Evolutionary conservation across 2,329 filamentous ascomycete genomes (phyloP), one percentile per base, ranked within the genome.

Genomic region (Apiospora arundinis): DNA sequence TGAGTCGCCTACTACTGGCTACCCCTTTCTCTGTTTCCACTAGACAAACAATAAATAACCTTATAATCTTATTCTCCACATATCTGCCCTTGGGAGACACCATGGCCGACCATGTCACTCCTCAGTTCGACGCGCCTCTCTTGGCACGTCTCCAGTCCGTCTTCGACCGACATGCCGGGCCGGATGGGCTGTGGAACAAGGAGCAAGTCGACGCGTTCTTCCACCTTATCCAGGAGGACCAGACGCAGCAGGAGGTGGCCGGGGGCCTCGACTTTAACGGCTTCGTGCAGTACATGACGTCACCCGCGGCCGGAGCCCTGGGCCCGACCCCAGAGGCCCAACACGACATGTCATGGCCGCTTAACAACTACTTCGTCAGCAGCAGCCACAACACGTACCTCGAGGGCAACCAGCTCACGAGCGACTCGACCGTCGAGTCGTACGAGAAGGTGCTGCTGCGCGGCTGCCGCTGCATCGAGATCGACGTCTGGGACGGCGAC

Each of bases 311-410:
- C 70, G 81, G 84, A 49, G 80, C 82, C 48, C 81, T 83, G 23
- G 81, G 80, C 1, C 84, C 85, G 1, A 80, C 80, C 7, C 65
- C 65, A 6, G 14, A 11, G 23, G 75, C 78, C 28, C 73, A 82
- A 2, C 78, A 84, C 70, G 87, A 90, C 71, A 87, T 96, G 70
- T 89, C 93, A 69, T 92, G 91, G 77, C 95, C 95, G 0, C 84
- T 98, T 73, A 93, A 94, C 71, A 95, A 94, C 82, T 98, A 97
- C 82, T 97, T 94, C 82, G 93, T 97, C 79, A 97, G 92, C 74
- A 97, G 94, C 77, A 97, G 95, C 70, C 95, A 98, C 86, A 98
- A 98, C 82, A 97, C 95, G 0, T 98, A 98, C 76, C 89, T 98
- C 28, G 89, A 94, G 1, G 95, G 95, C 28, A 93, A 95, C 79